phyloP scores from a whole-genome alignment of 208 protist genomes.

The Crithidia brevicula region DNA sequence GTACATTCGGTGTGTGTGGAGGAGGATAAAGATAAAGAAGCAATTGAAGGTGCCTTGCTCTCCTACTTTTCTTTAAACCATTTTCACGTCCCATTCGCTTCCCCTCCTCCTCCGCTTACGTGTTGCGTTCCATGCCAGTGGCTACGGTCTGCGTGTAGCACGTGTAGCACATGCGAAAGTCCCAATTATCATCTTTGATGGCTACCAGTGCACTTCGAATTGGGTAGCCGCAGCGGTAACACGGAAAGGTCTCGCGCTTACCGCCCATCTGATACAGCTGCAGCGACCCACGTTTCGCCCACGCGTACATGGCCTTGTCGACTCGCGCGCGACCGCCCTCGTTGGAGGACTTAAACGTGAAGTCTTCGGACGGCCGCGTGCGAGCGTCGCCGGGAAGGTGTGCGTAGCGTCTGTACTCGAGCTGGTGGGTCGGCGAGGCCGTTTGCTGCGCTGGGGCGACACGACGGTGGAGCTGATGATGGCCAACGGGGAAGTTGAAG shows the following conservation, averaged over 20 bases:
- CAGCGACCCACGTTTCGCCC: slow-evolving; percentile 60
- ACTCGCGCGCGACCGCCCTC: slow-evolving; percentile 28
- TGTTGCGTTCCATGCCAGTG: slow-evolving; percentile 74
- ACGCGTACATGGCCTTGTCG: slow-evolving; percentile 81
- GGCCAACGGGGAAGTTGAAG: slow-evolving; percentile 65
- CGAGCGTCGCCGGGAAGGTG: slow-evolving; percentile 74
- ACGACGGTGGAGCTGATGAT: slow-evolving; percentile 75
- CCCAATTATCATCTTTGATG: slow-evolving; percentile 89
- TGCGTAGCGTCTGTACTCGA: slow-evolving; percentile 61
- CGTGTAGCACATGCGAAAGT: slow-evolving; percentile 90
- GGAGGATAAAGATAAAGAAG: too few relatives aligned
- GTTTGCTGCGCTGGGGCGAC: slow-evolving; percentile 51
- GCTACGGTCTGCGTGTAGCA: slow-evolving; percentile 71
- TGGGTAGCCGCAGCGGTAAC: slow-evolving; percentile 87
- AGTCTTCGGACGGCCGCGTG: slow-evolving; percentile 65
- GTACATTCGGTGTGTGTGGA: too few relatives aligned
- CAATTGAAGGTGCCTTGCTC: too few relatives aligned
- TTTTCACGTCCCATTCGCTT: too few relatives aligned
- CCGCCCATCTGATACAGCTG: slow-evolving; percentile 82
- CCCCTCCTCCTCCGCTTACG: slow-evolving; percentile 22
- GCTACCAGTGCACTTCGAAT: slow-evolving; percentile 74
- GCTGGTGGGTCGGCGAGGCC: slow-evolving; percentile 66
- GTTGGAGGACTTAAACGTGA: slow-evolving; percentile 45
- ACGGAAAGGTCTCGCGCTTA: slow-evolving; percentile 79
- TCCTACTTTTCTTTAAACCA: too few relatives aligned